phyloP scores from a whole-genome alignment of 805 yeast genomes.

The Starmerella davenportii region DNA sequence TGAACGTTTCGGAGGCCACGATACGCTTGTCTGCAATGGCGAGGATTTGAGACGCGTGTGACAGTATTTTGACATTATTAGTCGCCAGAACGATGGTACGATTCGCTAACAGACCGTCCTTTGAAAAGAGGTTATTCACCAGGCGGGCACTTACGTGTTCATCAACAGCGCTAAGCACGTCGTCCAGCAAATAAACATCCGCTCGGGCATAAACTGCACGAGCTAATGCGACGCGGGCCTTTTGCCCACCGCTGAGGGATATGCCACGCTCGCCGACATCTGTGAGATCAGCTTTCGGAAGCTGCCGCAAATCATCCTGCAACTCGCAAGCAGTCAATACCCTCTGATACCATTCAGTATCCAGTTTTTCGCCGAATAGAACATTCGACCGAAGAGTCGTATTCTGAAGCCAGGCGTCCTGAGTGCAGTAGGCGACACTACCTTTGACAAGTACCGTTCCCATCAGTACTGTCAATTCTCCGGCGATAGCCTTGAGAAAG shows the following conservation, averaged over 20 bases:
- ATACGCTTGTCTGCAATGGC: constrained; percentile 34
- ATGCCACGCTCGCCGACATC: constrained; percentile 96
- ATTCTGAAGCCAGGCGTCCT: constrained; percentile 83
- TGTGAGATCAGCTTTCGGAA: constrained; percentile 82
- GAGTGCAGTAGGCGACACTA: constrained; percentile 65
- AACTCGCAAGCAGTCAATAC: constrained; percentile 84
- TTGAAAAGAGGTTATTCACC: constrained; percentile 56
- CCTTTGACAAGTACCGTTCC: constrained; percentile 58
- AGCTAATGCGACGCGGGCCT: constrained; percentile 85
- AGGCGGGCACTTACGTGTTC: constrained; percentile 88
- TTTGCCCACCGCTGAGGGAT: constrained; percentile 92
- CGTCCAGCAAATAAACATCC: constrained; percentile 78
- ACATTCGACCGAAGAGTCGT: constrained; percentile 79
- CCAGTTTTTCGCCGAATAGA: constrained; percentile 71
- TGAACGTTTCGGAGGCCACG: constrained; percentile 40
- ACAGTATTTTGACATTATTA: constrained; percentile 58
- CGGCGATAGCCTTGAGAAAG: constrained; percentile 52
- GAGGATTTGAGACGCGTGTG: constrained; percentile 49
- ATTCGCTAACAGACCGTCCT: constrained; percentile 48
- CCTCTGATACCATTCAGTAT: constrained; percentile 58
- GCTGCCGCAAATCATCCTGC: constrained; percentile 50
- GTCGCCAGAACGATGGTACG: constrained; percentile 68
- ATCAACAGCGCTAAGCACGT: constrained; percentile 89
- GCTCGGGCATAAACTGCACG: constrained; percentile 92
- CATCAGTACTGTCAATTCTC: constrained; percentile 51